Evolutionary conservation across 208 protist genomes (phyloP).

Genomic region (Acanthamoeba royreba): DNA sequence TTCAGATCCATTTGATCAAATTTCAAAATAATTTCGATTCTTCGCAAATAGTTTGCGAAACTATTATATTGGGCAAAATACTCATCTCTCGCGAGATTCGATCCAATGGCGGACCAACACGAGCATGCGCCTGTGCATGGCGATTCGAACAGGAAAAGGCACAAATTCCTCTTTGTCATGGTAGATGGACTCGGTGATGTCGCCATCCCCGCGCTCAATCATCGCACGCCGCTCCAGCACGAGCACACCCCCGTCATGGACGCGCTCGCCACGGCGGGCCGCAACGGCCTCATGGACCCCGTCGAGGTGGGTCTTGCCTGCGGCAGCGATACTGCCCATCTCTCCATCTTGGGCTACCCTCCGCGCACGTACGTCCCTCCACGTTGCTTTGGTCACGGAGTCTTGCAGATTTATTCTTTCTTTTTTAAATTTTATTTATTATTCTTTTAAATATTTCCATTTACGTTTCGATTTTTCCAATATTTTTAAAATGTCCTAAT

Average conservation of each 20-base stretch:
- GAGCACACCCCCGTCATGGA: slow-evolving; percentile 65
- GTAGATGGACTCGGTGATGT: slow-evolving; percentile 79
- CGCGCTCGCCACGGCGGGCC: slow-evolving; percentile 52
- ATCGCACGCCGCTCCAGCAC: slow-evolving; percentile 60
- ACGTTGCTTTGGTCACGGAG: too few species aligned
- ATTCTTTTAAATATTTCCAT: not conserved
- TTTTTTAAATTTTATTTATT: not conserved
- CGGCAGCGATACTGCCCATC: slow-evolving; percentile 82
- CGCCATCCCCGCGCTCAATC: slow-evolving; percentile 40
- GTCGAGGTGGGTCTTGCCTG: slow-evolving; percentile 80
- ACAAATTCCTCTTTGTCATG: slow-evolving; percentile 75
- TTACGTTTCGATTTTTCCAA: not conserved
- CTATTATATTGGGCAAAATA: too few species aligned
- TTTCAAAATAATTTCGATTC: too few species aligned
- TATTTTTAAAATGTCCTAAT: not conserved
- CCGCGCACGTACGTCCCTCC: slow-evolving; percentile 60
- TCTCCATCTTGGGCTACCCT: slow-evolving; percentile 79
- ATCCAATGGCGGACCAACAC: not conserved
- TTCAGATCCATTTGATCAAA: too few species aligned
- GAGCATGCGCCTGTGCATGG: too few species aligned
- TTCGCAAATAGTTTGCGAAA: too few species aligned
- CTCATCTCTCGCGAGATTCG: too few species aligned
- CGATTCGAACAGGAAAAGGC: too few species aligned
- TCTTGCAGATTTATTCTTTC: too few species aligned
- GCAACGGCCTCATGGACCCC: slow-evolving; percentile 79